A percentile compares a stretch with the other conserved stretches of the same genome.
phyloP scores from a whole-genome alignment of 2,329 filamentous ascomycete genomes.

The Botryotinia narcissicola region DNA sequence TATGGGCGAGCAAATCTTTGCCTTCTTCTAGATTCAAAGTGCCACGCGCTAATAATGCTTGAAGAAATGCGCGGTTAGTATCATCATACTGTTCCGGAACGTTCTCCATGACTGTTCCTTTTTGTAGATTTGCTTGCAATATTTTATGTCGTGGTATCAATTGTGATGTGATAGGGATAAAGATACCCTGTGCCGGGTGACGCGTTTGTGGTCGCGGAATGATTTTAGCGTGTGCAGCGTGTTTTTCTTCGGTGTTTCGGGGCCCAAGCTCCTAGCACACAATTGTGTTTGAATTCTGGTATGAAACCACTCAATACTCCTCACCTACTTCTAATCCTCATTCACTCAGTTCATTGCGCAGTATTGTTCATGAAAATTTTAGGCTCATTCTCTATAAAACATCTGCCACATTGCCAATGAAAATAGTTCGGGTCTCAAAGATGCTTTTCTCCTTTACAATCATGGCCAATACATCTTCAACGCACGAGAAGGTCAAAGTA shows the following conservation, averaged over 20 bases:
- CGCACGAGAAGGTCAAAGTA: background rate
- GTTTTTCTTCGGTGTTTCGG: background rate
- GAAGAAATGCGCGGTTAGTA: constrained; percentile 82
- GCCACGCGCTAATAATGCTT: constrained; percentile 78
- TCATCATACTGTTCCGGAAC: constrained; percentile 43
- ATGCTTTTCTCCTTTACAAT: too few relatives aligned
- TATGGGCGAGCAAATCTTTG: constrained; percentile 70
- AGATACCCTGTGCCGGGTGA: constrained; percentile 6
- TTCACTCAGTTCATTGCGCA: background rate
- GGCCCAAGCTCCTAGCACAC: background rate
- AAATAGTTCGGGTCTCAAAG: background rate
- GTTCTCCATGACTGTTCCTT: background rate
- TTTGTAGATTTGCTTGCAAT: background rate
- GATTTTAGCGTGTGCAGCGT: constrained; percentile 6
- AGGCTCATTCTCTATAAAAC: background rate
- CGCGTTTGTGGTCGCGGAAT: constrained; percentile 8
- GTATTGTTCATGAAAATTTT: background rate
- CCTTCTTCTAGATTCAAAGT: constrained; percentile 74
- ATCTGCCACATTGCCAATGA: background rate
- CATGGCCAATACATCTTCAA: background rate
- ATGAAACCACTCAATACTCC: background rate
- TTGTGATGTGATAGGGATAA: background rate
- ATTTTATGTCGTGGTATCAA: background rate
- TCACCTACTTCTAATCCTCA: background rate
- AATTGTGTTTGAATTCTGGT: background rate